Evolutionary conservation across 768 basidiomycete species (phyloP), one percentile per base, ranked within the genome.

Genomic region (Panaeolus cyanescens): DNA sequence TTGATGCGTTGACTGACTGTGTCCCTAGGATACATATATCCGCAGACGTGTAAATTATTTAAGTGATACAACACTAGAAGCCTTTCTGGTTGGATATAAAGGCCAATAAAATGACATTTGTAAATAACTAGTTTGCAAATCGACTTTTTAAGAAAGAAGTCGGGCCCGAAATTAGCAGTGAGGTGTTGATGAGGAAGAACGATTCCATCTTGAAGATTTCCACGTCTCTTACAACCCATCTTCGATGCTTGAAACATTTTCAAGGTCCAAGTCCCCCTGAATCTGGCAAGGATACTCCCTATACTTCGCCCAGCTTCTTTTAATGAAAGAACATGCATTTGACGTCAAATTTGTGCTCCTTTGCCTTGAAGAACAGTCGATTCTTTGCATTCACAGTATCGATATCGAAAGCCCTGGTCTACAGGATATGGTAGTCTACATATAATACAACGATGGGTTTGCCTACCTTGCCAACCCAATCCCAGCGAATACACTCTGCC

Each of bases 131-230:
- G 6, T 9, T 50, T 50, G 13, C 15, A 50, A 28, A 50, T 50
- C 22, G 22, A 3, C 22, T 15, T 28, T 6, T 28, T 13, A 28
- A 25, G 19, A 50, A n/a, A 50, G 30, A 28, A 13, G 33, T 22
- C 45, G 45, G 5, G 3, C 45, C 15, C n/a, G 25, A 50, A 50
- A 7, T 28, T n/a, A n/a, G n/a, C n/a, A n/a, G n/a, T n/a, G n/a
- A n/a, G n/a, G n/a, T n/a, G n/a, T n/a, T n/a, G 31, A 56, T 56
- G 31, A 56, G 55, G 55, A 32, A 30, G 32, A 32, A 30, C 20
- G 25, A 28, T 59, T 59, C 45, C 45, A 59, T 54, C 39, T 53
- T 54, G 58, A 32, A 53, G 45, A 20, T 53, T 59, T 59, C 32
- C 58, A 53, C 40, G 58, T 59, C 58, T n/a, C 33, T 36, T 36